These are phyloP conservation scores for Amanita fuliginea DNA, from an alignment of 768 basidiomycete genomes.

Conservation along the genomic window DNA sequence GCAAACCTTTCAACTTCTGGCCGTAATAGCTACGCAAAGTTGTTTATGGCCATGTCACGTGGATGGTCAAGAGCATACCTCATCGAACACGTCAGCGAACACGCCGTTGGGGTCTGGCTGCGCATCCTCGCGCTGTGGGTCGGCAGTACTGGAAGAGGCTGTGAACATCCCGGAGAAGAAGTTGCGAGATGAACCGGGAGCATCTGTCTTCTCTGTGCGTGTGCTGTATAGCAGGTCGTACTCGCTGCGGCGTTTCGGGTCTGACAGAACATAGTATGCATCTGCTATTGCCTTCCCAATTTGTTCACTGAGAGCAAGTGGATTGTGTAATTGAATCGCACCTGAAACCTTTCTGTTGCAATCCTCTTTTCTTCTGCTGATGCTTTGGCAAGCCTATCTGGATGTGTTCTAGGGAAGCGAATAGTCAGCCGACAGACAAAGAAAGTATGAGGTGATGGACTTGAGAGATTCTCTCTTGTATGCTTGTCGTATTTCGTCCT, in stretches of 20 bases:
- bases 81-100: slow-evolving; percentile 90
- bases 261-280: slow-evolving; percentile 89
- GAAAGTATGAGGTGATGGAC: slow-evolving; percentile 19
- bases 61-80: slow-evolving; percentile 36
- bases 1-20: slow-evolving; percentile 68
- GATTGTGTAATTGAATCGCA: slow-evolving; percentile 12
- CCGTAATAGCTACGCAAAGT: slow-evolving; percentile 44
- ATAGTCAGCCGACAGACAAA: slow-evolving; percentile 10
- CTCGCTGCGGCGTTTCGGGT: slow-evolving; percentile 57
- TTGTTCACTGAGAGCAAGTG: neutral
- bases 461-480: slow-evolving; percentile 75
- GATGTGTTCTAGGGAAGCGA: slow-evolving; percentile 61
- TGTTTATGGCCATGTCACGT: neutral
- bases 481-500: slow-evolving; percentile 64
- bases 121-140: slow-evolving; percentile 10
- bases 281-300: slow-evolving; percentile 70
- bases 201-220: slow-evolving; percentile 42
- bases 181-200: slow-evolving; percentile 55
- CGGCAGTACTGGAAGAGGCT: neutral
- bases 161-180: slow-evolving; percentile 71
- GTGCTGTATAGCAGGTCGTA: slow-evolving; percentile 62
- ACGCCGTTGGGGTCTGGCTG: slow-evolving; percentile 63
- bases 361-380: slow-evolving; percentile 55
- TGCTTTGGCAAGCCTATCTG: slow-evolving; percentile 69
- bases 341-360: slow-evolving; percentile 84